A percentile compares a stretch with the other conserved stretches of the same genome.
Evolutionary conservation across 768 basidiomycete species (phyloP).

Genomic region (Boletus speciosus): DNA sequence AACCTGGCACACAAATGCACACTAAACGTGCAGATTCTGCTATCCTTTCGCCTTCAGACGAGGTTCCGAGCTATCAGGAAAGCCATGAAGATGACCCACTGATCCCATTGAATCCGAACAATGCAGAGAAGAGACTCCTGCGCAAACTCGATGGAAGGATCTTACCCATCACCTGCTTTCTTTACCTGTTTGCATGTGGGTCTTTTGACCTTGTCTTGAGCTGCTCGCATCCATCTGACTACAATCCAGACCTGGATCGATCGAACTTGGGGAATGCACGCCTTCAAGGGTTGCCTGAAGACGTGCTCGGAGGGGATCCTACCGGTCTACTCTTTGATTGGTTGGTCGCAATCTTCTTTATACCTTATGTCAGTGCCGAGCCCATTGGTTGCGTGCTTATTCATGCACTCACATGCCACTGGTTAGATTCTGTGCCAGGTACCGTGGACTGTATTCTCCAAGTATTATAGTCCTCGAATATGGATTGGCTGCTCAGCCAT

Average conservation of each 20-base stretch:
- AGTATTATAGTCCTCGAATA: constrained; percentile 61
- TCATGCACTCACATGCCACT: neutral
- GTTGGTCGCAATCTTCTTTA: constrained; percentile 74
- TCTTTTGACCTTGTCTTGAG: constrained; percentile 9
- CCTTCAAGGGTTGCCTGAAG: constrained; percentile 63
- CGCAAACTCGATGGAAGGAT: constrained; percentile 66
- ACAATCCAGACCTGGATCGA: constrained; percentile 54
- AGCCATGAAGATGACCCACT: constrained; percentile 18
- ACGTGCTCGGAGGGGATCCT: constrained; percentile 63
- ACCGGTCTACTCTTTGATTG: constrained; percentile 72
- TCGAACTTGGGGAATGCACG: constrained; percentile 80
- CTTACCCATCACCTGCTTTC: constrained; percentile 66
- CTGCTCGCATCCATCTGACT: neutral
- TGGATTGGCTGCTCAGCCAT: constrained; percentile 70
- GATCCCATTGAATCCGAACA: constrained; percentile 13
- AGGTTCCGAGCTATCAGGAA: neutral
- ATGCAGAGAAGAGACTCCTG: constrained; percentile 52
- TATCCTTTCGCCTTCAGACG: constrained; percentile 5
- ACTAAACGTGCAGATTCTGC: constrained; percentile 12
- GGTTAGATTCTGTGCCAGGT: constrained; percentile 65
- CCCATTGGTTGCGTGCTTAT: neutral
- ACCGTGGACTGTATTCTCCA: constrained; percentile 64
- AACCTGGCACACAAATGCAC: constrained; percentile 10
- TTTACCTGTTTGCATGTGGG: constrained; percentile 76
- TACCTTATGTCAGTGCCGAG: constrained; percentile 60